Evolutionary conservation across 805 yeast species (phyloP), one percentile per base, ranked within the genome.

Genomic region (Candida tallmaniae): DNA sequence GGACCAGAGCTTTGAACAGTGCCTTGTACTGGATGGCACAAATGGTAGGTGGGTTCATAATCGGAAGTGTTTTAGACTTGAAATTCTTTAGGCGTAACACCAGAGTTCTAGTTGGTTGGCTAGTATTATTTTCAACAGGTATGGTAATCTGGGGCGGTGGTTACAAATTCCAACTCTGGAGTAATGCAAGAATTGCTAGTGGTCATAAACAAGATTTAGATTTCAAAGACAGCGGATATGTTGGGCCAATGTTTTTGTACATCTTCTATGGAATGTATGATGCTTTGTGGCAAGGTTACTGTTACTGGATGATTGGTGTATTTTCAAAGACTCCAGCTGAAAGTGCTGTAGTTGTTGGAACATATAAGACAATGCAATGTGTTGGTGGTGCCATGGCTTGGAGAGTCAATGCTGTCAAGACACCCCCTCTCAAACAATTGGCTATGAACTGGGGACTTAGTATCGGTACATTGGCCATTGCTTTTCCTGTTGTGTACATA

Each of bases 371-470:
- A 32, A 54, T 78, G 39, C 83, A 78, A 56, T 68, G 77, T 23
- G 82, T 80, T 4, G 80, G 80, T 46, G 76, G 78, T 9, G 82
- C 78, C 16, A 62, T 78, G 30, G 72, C 69, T 10, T 78, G 81
- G 82, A 61, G 78, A 46, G 54, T 75, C 41, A 80, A 76, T 46
- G 68, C 74, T 20, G 40, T 58, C 22, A 54, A 49, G n/a, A 42
- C 38, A 14, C 46, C 60, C 3, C 76, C 63, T 49, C 58, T 61
- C 42, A 48, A 51, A 17, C 37, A 36, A 40, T 76, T 32, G 5
- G 35, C 30, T 5, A 32, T 31, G 34, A 31, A 31, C 15, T 31
- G 34, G 34, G 34, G 34, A 12, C 13, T 31, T 5, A 31, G 29
- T 16, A n/a, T 6, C 14, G 34, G 34, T 16, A 23, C 34, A 6